Percentiles rank a stretch among this genome's conserved stretches.
phyloP scores from a whole-genome alignment of 2,329 filamentous ascomycete genomes.

The Alternaria infectoria region DNA sequence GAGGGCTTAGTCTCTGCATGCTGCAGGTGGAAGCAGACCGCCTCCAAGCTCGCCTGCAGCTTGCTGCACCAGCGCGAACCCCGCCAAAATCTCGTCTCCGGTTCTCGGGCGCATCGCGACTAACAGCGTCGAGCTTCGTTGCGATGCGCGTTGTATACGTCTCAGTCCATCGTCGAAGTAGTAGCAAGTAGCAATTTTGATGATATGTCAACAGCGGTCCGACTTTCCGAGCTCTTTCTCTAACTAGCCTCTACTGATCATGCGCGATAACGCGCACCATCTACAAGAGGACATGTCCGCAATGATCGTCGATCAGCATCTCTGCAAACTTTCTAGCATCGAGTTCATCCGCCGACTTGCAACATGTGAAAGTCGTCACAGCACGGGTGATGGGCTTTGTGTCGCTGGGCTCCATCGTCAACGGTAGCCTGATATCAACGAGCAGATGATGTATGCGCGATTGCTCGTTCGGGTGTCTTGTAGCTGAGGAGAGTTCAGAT shows the following conservation, averaged over 20 bases:
- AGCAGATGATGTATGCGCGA: neutral
- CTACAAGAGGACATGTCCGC: neutral
- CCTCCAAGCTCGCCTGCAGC: neutral
- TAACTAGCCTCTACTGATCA: accelerated
- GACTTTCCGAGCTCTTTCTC: neutral
- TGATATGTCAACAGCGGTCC: no score
- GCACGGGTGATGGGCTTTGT: neutral
- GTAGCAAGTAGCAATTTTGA: no score
- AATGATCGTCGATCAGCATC: neutral
- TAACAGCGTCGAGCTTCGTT: neutral
- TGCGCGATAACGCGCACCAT: neutral
- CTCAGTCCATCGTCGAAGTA: no score
- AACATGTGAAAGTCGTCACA: neutral
- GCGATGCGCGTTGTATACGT: no score
- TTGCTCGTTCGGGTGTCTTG: neutral
- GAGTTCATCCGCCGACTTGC: neutral
- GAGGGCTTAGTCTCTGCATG: neutral
- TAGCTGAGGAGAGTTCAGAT: neutral
- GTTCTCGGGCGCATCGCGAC: neutral
- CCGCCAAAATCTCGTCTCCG: neutral
- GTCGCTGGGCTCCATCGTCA: neutral
- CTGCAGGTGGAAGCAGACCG: neutral
- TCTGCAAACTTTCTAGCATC: neutral
- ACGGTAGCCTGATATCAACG: neutral
- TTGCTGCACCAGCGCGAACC: neutral